phyloP scores from a whole-genome alignment of 2,329 filamentous ascomycete genomes.

The Calonectria leucothoes region DNA sequence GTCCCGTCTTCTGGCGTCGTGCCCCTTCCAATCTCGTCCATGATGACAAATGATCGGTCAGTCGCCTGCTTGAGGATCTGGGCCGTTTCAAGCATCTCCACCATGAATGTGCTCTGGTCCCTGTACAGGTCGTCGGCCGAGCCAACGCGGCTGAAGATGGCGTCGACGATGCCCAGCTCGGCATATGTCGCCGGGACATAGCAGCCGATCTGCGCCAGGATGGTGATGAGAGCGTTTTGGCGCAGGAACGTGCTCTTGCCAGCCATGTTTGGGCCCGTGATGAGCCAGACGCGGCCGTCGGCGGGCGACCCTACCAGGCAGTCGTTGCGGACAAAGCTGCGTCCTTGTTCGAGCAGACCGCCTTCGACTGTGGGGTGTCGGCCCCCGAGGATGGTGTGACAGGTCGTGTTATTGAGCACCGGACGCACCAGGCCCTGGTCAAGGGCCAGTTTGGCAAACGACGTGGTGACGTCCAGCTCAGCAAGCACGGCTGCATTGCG shows the following conservation, averaged over 20 bases:
- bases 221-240: constrained; percentile 94
- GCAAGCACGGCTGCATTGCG: constrained; percentile 93
- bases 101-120: constrained; percentile 98
- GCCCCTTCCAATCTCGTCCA: constrained; percentile 97
- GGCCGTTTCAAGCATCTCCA: constrained; percentile 98
- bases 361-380: constrained; percentile 93
- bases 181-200: constrained; percentile 92
- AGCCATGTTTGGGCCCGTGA: constrained; percentile 96
- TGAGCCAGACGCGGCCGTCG: constrained; percentile 73
- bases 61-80: constrained; percentile 90
- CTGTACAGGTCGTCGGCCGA: constrained; percentile 95
- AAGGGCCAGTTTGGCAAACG: constrained; percentile 82
- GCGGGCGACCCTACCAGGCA: constrained; percentile 79
- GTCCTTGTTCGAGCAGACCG: constrained; percentile 81
- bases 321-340: constrained; percentile 87
- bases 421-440: constrained; percentile 83
- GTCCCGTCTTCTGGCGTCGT: constrained; percentile 94
- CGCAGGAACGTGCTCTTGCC: constrained; percentile 96
- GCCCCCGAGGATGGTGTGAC: constrained; percentile 84
- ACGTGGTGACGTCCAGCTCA: constrained; percentile 90
- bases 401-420: constrained; percentile 71
- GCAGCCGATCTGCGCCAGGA: constrained; percentile 91
- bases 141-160: constrained; percentile 92
- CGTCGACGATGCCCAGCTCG: constrained; percentile 91
- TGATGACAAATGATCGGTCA: constrained; percentile 88